Conservation (phyloP, 768 basidiomycete genomes). For the Pleurotus platypus region DNA sequence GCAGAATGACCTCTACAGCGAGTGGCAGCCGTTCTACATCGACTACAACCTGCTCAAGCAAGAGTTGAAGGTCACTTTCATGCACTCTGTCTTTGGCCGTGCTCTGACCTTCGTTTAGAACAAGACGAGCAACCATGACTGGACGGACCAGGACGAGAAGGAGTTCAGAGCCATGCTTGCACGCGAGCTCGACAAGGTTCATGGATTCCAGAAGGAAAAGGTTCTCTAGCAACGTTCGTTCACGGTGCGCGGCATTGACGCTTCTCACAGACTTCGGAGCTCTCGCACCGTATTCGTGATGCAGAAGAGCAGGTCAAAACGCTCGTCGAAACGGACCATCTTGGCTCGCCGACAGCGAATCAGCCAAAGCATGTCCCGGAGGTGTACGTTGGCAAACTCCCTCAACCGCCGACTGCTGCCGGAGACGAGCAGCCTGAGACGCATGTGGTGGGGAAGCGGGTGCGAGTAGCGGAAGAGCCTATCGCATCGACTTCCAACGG, state of each 20-base stretch:
- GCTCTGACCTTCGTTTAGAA: background rate
- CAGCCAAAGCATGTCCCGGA: background rate
- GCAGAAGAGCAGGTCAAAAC: constrained; percentile 80
- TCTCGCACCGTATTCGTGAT: constrained; percentile 74
- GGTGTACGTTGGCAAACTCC: background rate
- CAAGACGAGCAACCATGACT: constrained; percentile 31
- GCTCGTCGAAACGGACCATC: constrained; percentile 60
- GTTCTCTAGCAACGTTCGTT: constrained; percentile 28
- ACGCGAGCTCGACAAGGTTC: constrained; percentile 88
- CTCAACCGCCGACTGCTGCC: background rate
- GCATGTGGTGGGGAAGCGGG: background rate
- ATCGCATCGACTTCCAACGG: background rate
- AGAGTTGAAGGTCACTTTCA: constrained; percentile 68
- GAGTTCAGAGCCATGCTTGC: constrained; percentile 80
- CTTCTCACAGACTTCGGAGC: constrained; percentile 66
- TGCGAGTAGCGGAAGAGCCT: background rate
- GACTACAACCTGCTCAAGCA: constrained; percentile 89
- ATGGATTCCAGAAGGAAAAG: constrained; percentile 90
- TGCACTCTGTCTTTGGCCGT: background rate
- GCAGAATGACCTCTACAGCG: constrained; percentile 80
- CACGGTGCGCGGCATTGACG: background rate
- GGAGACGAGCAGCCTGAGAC: background rate
- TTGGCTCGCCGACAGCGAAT: background rate
- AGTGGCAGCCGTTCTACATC: constrained; percentile 90
- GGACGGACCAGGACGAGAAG: constrained; percentile 78